Conservation (phyloP, 768 basidiomycete genomes). For the Lactarius akahatsu region DNA sequence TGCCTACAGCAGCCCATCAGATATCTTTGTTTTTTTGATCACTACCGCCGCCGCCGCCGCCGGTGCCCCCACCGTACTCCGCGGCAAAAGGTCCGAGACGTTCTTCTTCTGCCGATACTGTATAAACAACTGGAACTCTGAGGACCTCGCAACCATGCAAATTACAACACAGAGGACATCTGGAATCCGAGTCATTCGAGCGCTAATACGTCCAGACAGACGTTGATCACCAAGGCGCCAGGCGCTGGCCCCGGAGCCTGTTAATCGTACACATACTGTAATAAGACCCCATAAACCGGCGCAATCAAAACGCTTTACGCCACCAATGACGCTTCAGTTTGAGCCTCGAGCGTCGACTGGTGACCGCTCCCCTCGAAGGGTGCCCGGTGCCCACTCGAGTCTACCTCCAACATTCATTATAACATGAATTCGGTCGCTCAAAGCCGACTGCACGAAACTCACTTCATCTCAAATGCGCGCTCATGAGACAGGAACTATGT, state of each 20-base stretch:
- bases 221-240: background rate
- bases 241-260: background rate
- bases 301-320: slow-evolving; percentile 2
- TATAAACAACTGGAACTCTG: background rate
- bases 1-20: slow-evolving; percentile 6
- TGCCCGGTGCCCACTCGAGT: too few relatives aligned
- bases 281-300: slow-evolving; percentile 8
- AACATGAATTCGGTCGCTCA: background rate
- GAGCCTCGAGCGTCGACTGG: background rate
- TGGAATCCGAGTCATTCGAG: background rate
- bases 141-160: background rate
- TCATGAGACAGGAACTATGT: slow-evolving; percentile 9
- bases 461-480: slow-evolving; percentile 12
- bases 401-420: background rate
- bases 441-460: background rate
- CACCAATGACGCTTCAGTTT: background rate
- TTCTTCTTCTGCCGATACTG: background rate
- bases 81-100: slow-evolving; percentile 17
- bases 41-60: slow-evolving; percentile 18
- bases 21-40: slow-evolving; percentile 11
- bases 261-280: background rate
- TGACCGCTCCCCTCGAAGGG: too few relatives aligned
- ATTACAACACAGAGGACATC: background rate
- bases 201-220: background rate
- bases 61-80: slow-evolving; percentile 16